Conservation (phyloP, 306 rosid species). For the Coriaria nepalensis region DNA sequence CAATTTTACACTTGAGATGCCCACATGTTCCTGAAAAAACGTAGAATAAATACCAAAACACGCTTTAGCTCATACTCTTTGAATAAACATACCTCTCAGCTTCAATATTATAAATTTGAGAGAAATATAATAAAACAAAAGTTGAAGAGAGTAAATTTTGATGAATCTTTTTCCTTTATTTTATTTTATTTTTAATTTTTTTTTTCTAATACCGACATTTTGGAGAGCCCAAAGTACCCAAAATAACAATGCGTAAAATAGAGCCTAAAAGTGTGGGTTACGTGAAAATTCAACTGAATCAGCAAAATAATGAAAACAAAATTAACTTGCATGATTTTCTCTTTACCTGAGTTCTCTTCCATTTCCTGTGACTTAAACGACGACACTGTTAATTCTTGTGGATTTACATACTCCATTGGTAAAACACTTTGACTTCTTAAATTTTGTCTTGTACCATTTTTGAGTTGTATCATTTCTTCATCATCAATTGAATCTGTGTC, state of each 20-base stretch:
- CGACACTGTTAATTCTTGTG: constrained; percentile 1
- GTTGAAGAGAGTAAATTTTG: no score
- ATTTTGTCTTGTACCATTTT: constrained; percentile 8
- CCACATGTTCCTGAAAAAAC: constrained; percentile 25
- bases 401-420: constrained; percentile 5
- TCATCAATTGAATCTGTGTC: no score
- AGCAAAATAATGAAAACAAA: not conserved
- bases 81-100: no score
- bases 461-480: no score
- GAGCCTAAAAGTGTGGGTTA: not conserved
- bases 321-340: not conserved
- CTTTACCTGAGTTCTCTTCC: constrained; percentile 16
- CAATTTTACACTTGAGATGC: constrained; percentile 15
- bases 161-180: no score
- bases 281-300: constrained; percentile 4
- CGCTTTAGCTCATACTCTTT: no score
- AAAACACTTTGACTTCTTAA: constrained; percentile 14
- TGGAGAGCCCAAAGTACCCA: not conserved
- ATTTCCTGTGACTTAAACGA: constrained; percentile 10
- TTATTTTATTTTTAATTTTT: no score
- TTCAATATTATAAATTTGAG: no score
- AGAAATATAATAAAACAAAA: no score
- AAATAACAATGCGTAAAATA: no score
- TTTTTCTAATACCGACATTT: no score
- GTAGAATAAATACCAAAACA: no score